Conservation (phyloP, 441 rosid species). For the Brassica hybrid region DNA sequence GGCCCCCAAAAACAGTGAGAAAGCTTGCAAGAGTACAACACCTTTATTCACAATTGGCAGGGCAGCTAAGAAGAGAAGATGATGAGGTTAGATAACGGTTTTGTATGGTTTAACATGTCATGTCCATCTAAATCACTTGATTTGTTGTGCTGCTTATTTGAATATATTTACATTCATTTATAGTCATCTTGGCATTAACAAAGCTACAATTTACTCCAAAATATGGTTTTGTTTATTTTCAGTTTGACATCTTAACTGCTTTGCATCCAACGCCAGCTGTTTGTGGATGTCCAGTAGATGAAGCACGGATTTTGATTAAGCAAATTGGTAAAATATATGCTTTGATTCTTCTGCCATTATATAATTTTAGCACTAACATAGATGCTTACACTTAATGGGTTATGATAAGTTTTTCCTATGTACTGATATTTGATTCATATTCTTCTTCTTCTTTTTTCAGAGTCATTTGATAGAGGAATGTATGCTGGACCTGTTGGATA, state of each 20-base stretch:
- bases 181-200: neutral
- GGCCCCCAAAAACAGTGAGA: constrained; percentile 71
- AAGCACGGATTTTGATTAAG: constrained; percentile 75
- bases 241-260: constrained; percentile 75
- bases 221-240: constrained; percentile 37
- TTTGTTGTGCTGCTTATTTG: neutral
- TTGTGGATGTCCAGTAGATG: constrained; percentile 87
- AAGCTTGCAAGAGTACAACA: constrained; percentile 88
- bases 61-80: constrained; percentile 74
- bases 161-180: neutral
- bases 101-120: neutral
- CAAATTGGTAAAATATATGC: constrained; percentile 60
- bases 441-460: constrained; percentile 42
- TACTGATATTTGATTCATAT: constrained; percentile 11
- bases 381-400: constrained; percentile 14
- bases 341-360: constrained; percentile 7
- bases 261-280: constrained; percentile 96
- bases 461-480: constrained; percentile 93
- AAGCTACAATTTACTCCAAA: constrained; percentile 12
- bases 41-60: constrained; percentile 71
- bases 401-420: constrained; percentile 1
- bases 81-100: constrained; percentile 60
- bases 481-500: constrained; percentile 95
- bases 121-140: neutral
- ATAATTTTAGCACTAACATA: neutral